Base-by-base conservation (phyloP, 805 yeast genomes). In the Cyberlindnera euphorbiiphila region DNA sequence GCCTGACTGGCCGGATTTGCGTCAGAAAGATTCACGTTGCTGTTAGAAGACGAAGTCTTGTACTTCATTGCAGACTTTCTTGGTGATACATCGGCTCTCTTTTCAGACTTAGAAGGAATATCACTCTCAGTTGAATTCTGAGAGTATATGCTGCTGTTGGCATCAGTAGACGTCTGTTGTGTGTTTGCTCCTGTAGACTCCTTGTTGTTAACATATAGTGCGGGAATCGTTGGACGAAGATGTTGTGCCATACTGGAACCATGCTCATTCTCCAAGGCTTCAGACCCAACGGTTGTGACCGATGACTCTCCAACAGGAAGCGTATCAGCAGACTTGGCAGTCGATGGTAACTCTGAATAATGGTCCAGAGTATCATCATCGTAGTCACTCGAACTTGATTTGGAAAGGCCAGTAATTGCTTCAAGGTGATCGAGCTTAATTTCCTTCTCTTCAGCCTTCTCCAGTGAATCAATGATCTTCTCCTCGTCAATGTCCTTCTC, bases 1-100 rank as follows among this genome's bases (percentile, higher is more conserved):
- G 85, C 87, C 42, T 71, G 72, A 19, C 73, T 73, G 0, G 85
- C 85, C 2, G 82, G 61, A 42, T 34, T 57, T n/a, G 18, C 35
- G 12, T 26, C 35, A 25, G 26, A 27, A 5, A 26, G 39, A 26
- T 32, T 39, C 39, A 28, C 20, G 43, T 53, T 50, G 11, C 59
- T 47, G 5, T 55, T 47, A 5, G 51, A 36, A 12, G 61, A n/a
- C n/a, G n/a, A 31, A 2, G 48, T 28, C 25, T 42, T 49, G 25
- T 56, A 59, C 43, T 67, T 67, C 35, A 67, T 46, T 0, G 71
- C 72, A 9, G 71, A 65, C 40, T 67, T 67, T 30, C 68, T 68
- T 19, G 78, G 76, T n/a, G 66, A 41, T 12, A 50, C 17, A 9
- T 27, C 22, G 10, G 32, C 35, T 46, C 66, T 56, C 41, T 46